Evolutionary conservation across 1,139 yeast species (phyloP).

Genomic region (Suhomyces coccinellae): DNA sequence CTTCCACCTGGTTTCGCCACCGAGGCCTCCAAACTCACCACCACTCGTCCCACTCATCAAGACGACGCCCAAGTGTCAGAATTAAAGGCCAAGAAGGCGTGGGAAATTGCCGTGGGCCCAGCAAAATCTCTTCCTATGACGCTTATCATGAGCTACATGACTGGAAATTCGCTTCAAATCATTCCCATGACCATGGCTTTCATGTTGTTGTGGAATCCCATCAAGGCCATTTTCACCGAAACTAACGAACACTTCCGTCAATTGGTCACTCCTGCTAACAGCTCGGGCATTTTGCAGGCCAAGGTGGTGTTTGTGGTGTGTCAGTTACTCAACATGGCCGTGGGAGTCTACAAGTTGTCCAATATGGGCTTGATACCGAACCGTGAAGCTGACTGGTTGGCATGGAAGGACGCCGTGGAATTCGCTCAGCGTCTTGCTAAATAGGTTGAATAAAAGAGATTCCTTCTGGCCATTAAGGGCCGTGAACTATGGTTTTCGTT

Average conservation of each 20-base stretch:
- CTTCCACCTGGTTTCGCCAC: conserved; percentile 16
- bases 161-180: conserved; percentile 86
- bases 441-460: background rate
- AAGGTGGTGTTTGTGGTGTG: conserved; percentile 49
- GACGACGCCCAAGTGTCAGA: conserved; percentile 29
- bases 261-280: conserved; percentile 38
- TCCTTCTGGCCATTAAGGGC: too few species aligned
- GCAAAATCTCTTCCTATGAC: conserved; percentile 90
- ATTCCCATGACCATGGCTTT: conserved; percentile 90
- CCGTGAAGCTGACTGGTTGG: conserved; percentile 85
- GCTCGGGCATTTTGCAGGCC: conserved; percentile 42
- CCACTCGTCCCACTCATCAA: conserved; percentile 7
- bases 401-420: conserved; percentile 63
- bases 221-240: conserved; percentile 64
- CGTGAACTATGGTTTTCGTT: too few species aligned
- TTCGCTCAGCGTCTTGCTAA: conserved; percentile 25
- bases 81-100: conserved; percentile 64
- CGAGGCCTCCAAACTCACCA: conserved; percentile 6
- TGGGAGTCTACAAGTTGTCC: conserved; percentile 84
- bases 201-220: conserved; percentile 77
- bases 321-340: conserved; percentile 63
- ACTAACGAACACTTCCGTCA: conserved; percentile 48
- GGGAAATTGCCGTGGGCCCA: conserved; percentile 85
- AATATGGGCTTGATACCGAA: conserved; percentile 91
- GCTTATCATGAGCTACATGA: conserved; percentile 85